Evolutionary conservation across 306 rosid genomes (phyloP).

Genomic region (Arachis stenosperma): DNA sequence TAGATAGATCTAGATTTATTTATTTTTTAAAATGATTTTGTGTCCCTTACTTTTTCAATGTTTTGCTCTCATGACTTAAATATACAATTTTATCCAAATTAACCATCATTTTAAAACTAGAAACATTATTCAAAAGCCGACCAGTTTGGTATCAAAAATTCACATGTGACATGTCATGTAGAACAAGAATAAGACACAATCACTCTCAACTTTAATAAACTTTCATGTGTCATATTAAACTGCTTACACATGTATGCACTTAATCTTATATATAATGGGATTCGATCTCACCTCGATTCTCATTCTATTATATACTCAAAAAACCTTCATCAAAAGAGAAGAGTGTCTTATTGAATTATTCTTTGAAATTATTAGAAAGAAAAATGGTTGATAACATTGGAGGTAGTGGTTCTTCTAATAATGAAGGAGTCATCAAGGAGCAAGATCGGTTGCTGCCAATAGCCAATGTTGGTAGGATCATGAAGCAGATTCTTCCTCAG

Average conservation of each 20-base stretch:
- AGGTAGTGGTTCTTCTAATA: slow-evolving; percentile 41
- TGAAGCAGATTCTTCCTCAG: slow-evolving; percentile 79
- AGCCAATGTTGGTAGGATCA: slow-evolving; percentile 87
- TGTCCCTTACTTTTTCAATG: too few species aligned
- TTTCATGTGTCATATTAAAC: slow-evolving; percentile 4
- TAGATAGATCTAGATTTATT: too few species aligned
- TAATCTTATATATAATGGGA: slow-evolving; percentile 28
- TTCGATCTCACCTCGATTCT: slow-evolving; percentile 22
- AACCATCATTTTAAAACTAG: too few species aligned
- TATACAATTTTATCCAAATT: too few species aligned
- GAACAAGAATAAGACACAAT: slow-evolving; percentile 3
- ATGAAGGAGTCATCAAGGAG: slow-evolving; percentile 58
- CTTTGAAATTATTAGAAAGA: slow-evolving; percentile 1
- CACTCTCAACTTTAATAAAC: background rate
- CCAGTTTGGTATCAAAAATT: background rate
- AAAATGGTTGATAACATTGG: slow-evolving; percentile 36
- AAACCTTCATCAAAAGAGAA: background rate
- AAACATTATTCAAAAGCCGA: background rate
- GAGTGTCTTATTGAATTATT: background rate
- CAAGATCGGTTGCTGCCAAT: slow-evolving; percentile 80
- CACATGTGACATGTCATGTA: slow-evolving; percentile 9
- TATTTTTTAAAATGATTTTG: too few species aligned
- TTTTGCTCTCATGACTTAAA: too few species aligned
- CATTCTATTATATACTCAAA: background rate
- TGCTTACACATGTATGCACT: background rate